Percentiles rank a stretch among this genome's conserved stretches.
phyloP scores from a whole-genome alignment of 2,329 filamentous ascomycete genomes.

The Cordyceps javanica region DNA sequence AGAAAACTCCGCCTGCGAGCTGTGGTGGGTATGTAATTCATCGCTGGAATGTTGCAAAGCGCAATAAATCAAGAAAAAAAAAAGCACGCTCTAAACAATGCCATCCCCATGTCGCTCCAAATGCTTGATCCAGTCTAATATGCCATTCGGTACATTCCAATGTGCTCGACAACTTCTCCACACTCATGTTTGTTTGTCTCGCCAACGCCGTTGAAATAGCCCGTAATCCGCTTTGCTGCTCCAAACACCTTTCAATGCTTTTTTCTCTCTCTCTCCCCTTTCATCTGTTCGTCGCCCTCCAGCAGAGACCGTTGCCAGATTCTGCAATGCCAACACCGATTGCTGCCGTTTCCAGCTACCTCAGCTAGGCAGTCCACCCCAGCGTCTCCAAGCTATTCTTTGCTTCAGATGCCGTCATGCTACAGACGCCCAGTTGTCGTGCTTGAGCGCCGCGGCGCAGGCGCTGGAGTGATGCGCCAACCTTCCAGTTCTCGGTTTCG shows the following conservation, averaged over 20 bases:
- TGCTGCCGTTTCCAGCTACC: neutral
- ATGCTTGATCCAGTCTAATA: constrained; percentile 5
- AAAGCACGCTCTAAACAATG: neutral
- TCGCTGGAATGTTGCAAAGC: constrained; percentile 3
- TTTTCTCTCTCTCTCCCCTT: neutral
- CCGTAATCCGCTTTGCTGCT: neutral
- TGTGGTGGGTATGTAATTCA: constrained; percentile 6
- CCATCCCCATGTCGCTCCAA: neutral
- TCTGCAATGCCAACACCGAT: no score
- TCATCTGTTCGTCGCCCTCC: neutral
- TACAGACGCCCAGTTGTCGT: constrained; percentile 51
- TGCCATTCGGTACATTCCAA: constrained; percentile 1
- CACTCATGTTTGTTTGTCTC: constrained; percentile 5
- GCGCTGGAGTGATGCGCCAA: constrained; percentile 54
- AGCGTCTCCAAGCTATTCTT: constrained; percentile 51
- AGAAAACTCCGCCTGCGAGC: neutral
- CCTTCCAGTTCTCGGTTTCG: constrained; percentile 63
- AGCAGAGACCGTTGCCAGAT: neutral
- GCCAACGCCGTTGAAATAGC: constrained; percentile 10
- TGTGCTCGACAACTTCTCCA: neutral
- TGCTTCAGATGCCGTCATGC: constrained; percentile 49
- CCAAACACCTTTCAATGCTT: constrained; percentile 5
- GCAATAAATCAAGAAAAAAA: constrained; percentile 3
- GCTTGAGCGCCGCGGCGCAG: constrained; percentile 55
- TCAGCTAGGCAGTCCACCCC: constrained; percentile 37